Conservation (phyloP, 2,329 filamentous ascomycete species). For the Eutypella sp. region DNA sequence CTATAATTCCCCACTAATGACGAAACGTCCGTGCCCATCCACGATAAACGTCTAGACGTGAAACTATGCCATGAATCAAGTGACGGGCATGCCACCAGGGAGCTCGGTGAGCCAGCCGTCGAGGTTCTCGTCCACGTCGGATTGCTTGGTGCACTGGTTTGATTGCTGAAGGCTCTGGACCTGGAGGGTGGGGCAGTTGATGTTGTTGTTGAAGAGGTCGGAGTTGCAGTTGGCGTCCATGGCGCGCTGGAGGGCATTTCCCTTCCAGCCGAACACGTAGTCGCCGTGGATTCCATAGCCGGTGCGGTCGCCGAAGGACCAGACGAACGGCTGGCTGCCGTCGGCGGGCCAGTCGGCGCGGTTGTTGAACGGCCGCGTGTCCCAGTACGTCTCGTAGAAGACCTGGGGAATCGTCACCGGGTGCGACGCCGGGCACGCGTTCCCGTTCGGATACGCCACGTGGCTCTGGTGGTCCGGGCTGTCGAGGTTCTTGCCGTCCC, state of each 20-base stretch:
- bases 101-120: slow-evolving; percentile 15
- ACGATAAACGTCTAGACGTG: too few relatives aligned
- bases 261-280: slow-evolving; percentile 31
- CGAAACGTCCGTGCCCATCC: too few relatives aligned
- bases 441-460: slow-evolving; percentile 39
- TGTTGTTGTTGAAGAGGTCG: slow-evolving; percentile 3
- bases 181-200: slow-evolving; percentile 5
- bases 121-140: slow-evolving; percentile 15
- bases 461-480: slow-evolving; percentile 42
- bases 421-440: slow-evolving; percentile 19
- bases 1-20: too few relatives aligned
- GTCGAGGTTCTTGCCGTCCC: slow-evolving; percentile 46
- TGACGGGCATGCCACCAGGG: slow-evolving; percentile 2
- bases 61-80: neutral
- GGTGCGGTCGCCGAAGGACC: slow-evolving; percentile 5
- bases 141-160: slow-evolving; percentile 18
- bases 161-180: slow-evolving; percentile 11
- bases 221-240: slow-evolving; percentile 22
- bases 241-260: slow-evolving; percentile 25
- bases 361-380: slow-evolving; percentile 35
- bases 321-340: slow-evolving; percentile 13
- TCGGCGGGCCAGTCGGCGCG: slow-evolving; percentile 10
- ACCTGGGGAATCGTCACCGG: slow-evolving; percentile 22
- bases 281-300: slow-evolving; percentile 22
- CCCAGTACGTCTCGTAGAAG: slow-evolving; percentile 22